Evolutionary conservation across 768 basidiomycete species (phyloP).

Genomic region (Mycena maculata): DNA sequence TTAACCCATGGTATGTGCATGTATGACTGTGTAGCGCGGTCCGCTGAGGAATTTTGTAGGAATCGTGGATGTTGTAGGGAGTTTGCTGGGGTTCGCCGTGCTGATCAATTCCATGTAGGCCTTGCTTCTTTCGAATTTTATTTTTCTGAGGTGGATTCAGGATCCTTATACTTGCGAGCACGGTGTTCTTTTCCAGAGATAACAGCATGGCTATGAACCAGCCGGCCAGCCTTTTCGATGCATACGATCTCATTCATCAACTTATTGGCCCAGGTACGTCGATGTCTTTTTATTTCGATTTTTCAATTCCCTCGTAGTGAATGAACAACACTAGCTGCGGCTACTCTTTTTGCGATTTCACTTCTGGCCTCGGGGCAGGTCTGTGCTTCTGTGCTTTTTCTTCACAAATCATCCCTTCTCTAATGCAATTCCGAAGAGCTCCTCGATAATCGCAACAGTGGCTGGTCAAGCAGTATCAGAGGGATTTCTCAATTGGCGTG

Average conservation of each 20-base stretch:
- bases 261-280: constrained; percentile 71
- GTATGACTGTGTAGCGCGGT: too few relatives aligned
- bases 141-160: too few relatives aligned
- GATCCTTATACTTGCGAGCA: too few relatives aligned
- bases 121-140: too few relatives aligned
- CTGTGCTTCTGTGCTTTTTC: constrained; percentile 12
- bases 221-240: constrained; percentile 65
- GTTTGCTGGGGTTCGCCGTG: constrained; percentile 86
- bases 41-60: too few relatives aligned
- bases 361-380: constrained; percentile 86
- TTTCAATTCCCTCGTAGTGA: too few relatives aligned
- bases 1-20: too few relatives aligned
- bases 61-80: constrained; percentile 72
- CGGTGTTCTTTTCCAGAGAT: too few relatives aligned
- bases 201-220: too few relatives aligned
- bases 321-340: constrained; percentile 80
- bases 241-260: constrained; percentile 77
- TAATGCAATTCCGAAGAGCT: constrained; percentile 57
- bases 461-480: constrained; percentile 92
- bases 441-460: constrained; percentile 89
- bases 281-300: too few relatives aligned
- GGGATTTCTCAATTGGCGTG: constrained; percentile 89
- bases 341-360: constrained; percentile 89
- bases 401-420: not conserved
- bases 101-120: constrained; percentile 84